phyloP scores from a whole-genome alignment of 2,329 filamentous ascomycete species.

The Xylariales sp. region DNA sequence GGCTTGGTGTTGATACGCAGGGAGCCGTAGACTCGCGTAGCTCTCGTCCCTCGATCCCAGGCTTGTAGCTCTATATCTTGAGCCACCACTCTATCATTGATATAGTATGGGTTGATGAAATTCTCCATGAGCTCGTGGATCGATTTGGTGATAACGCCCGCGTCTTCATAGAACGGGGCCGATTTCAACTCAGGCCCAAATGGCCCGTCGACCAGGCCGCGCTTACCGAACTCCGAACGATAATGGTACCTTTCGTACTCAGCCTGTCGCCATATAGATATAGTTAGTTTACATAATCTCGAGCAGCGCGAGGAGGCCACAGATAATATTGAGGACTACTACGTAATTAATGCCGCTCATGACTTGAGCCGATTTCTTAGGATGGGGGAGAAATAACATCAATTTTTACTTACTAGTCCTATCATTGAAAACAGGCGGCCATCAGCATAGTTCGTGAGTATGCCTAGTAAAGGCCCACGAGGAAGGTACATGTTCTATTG shows the following conservation, averaged over 20 bases:
- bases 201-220: conserved; percentile 55
- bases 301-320: conserved; percentile 46
- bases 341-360: conserved; percentile 17
- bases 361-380: conserved; percentile 17
- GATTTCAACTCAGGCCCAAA: conserved; percentile 53
- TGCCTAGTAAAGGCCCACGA: conserved; percentile 18
- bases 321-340: conserved; percentile 48
- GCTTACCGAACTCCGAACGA: conserved; percentile 35
- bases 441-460: conserved; percentile 30
- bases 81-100: conserved; percentile 46
- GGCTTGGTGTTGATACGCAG: conserved; percentile 40
- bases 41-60: conserved; percentile 56
- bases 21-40: conserved; percentile 56
- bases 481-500: conserved; percentile 30
- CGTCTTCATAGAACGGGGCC: conserved; percentile 60
- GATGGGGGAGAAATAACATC: neutral
- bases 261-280: conserved; percentile 24
- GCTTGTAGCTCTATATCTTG: conserved; percentile 56
- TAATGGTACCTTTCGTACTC: conserved; percentile 29
- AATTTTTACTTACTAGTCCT: conserved; percentile 22
- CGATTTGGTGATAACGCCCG: conserved; percentile 50
- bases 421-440: conserved; percentile 31
- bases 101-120: conserved; percentile 59
- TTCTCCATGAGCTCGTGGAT: conserved; percentile 54
- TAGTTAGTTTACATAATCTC: conserved; percentile 41